These are phyloP conservation scores for Vigna radiata DNA, from an alignment of 306 rosid genomes.

Conservation along the genomic window DNA sequence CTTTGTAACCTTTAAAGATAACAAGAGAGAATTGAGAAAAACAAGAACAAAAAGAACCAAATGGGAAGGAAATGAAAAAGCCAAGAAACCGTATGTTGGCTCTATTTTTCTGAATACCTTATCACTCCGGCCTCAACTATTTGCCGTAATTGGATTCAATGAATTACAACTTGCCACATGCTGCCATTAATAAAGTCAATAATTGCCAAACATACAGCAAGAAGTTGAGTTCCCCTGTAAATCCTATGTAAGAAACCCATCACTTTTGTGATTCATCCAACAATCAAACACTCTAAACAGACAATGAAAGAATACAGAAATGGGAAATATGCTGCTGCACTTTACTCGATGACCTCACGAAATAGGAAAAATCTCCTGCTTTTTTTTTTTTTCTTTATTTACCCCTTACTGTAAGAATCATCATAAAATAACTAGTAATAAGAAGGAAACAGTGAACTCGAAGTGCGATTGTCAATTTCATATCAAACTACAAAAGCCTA, in stretches of 20 bases:
- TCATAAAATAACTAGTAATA: neutral
- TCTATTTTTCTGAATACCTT: conserved; percentile 13
- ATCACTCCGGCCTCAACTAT: neutral
- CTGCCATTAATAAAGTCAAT: neutral
- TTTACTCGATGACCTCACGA: neutral
- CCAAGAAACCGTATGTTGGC: neutral
- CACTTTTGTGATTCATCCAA: neutral
- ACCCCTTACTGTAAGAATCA: neutral
- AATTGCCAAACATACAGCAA: conserved; percentile 1
- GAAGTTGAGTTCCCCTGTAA: conserved; percentile 6
- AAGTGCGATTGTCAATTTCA: conserved; percentile 1
- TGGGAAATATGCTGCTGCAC: neutral
- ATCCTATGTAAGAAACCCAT: neutral
- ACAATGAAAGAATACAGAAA: neutral
- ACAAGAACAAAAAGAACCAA: conserved; percentile 8
- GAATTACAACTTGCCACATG: neutral
- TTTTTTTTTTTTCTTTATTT: neutral
- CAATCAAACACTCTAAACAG: neutral
- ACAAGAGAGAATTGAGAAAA: neutral
- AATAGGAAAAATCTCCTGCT: neutral
- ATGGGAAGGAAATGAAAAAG: neutral
- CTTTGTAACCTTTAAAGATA: neutral
- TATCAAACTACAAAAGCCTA: neutral
- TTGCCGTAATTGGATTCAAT: neutral
- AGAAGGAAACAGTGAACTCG: conserved; percentile 1